These are phyloP conservation scores for Magnusiomyces suaveolens DNA, from an alignment of 1,139 yeast genomes.

Conservation along the genomic window DNA sequence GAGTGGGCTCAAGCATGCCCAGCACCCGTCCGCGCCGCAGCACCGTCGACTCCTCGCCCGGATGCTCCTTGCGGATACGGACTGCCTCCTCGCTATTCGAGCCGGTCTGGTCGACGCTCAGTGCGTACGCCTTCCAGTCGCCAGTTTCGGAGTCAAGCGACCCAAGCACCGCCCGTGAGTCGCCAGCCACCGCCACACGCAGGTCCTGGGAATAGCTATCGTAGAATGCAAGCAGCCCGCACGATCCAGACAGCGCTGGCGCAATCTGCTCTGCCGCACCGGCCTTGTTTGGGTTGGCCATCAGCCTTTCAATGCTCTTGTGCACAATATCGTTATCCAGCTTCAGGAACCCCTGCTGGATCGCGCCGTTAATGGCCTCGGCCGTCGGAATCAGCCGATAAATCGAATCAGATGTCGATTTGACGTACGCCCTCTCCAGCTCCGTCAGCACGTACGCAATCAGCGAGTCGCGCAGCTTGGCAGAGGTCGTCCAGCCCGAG, in stretches of 20 bases:
- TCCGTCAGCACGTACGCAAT: conserved; percentile 70
- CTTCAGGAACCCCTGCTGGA: conserved; percentile 68
- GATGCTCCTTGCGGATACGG: conserved; percentile 78
- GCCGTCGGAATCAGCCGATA: conserved; percentile 50
- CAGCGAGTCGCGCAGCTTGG: conserved; percentile 69
- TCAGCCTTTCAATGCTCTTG: conserved; percentile 57
- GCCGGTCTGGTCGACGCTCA: conserved; percentile 91
- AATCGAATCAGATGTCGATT: conserved; percentile 24
- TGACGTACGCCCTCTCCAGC: conserved; percentile 54
- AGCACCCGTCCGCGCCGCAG: conserved; percentile 74
- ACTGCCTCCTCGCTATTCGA: conserved; percentile 81
- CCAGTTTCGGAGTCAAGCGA: conserved; percentile 49
- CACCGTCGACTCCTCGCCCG: conserved; percentile 75
- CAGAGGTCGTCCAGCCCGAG: conserved; percentile 90
- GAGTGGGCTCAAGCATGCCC: conserved; percentile 90
- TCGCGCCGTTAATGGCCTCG: conserved; percentile 67
- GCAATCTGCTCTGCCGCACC: conserved; percentile 67
- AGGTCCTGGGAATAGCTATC: conserved; percentile 64
- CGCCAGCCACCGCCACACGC: conserved; percentile 94
- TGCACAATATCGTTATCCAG: conserved; percentile 82
- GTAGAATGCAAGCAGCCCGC: conserved; percentile 80
- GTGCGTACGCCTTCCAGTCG: conserved; percentile 78
- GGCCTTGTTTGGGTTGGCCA: conserved; percentile 48
- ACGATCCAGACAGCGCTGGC: conserved; percentile 93
- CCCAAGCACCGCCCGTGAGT: conserved; percentile 86